These are phyloP conservation scores for Chaetomium fimeti DNA, from an alignment of 495 filamentous ascomycete species.

Conservation along the genomic window DNA sequence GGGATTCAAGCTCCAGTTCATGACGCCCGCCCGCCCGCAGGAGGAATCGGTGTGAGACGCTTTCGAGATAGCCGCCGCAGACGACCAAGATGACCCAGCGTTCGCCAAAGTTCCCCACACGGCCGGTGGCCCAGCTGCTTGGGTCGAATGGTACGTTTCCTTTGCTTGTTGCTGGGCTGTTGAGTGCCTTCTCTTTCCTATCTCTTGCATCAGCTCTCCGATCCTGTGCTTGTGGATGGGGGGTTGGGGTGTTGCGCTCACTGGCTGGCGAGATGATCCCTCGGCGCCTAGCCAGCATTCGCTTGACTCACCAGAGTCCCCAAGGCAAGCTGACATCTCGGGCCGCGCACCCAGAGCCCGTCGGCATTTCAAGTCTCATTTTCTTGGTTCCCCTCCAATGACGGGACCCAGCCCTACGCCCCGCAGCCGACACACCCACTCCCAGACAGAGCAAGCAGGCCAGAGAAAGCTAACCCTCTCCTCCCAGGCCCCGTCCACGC, in stretches of 20 bases:
- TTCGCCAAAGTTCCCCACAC: slow-evolving; percentile 36
- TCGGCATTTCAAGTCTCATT: neutral
- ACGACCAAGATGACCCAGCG: slow-evolving; percentile 8
- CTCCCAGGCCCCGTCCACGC: slow-evolving; percentile 67
- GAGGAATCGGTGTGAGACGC: neutral
- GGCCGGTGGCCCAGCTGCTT: slow-evolving; percentile 45
- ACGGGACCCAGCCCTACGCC: neutral
- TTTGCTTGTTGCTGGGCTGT: neutral
- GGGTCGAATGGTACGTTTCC: slow-evolving; percentile 38
- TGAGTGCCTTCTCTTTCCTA: neutral
- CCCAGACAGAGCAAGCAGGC: too few species aligned
- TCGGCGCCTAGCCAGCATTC: neutral
- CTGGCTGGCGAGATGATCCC: neutral
- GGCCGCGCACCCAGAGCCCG: neutral
- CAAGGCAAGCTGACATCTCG: neutral
- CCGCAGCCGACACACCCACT: too few species aligned
- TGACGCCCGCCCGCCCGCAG: neutral
- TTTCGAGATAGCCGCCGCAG: neutral
- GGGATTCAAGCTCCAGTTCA: neutral
- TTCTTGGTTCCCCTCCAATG: neutral
- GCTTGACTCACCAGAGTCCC: neutral
- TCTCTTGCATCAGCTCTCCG: neutral
- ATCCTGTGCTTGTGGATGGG: neutral
- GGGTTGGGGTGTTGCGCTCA: neutral
- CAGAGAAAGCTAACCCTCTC: slow-evolving; percentile 21